A percentile compares a stretch with the other conserved stretches of the same genome.
Conservation (phyloP, 306 rosid genomes). For the Rubus parviflorus region DNA sequence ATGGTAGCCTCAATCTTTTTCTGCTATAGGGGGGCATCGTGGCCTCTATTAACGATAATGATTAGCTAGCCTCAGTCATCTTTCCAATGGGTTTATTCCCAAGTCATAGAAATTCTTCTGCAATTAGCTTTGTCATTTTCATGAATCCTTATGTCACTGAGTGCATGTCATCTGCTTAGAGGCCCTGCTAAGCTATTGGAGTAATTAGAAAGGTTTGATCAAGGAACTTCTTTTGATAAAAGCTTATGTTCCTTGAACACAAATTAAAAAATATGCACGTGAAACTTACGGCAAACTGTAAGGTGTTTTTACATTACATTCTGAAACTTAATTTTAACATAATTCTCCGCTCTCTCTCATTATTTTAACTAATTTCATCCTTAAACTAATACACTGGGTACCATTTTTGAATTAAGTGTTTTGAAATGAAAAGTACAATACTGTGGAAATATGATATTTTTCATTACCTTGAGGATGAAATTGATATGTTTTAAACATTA, state of each 20-base stretch:
- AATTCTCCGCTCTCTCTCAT: too few relatives aligned
- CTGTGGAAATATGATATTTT: too few relatives aligned
- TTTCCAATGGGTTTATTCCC: slow-evolving; percentile 12
- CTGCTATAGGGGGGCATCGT: slow-evolving; percentile 31
- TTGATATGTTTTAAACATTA: not conserved
- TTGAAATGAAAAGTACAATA: too few relatives aligned
- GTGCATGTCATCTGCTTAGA: slow-evolving; percentile 8
- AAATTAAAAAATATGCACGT: not conserved
- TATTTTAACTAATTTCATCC: too few relatives aligned
- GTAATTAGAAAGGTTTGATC: slow-evolving; percentile 9
- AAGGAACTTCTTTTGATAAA: slow-evolving; percentile 21
- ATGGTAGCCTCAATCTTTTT: slow-evolving; percentile 30
- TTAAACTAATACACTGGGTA: too few relatives aligned
- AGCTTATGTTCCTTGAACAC: slow-evolving; percentile 7
- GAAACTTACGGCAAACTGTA: too few relatives aligned
- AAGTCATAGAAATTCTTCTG: slow-evolving; percentile 1
- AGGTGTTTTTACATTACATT: not conserved
- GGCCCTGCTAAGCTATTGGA: slow-evolving; percentile 15
- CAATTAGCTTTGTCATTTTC: slow-evolving; percentile 11
- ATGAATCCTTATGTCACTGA: slow-evolving; percentile 19
- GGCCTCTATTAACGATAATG: slow-evolving; percentile 37
- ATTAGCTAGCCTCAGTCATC: slow-evolving; percentile 15
- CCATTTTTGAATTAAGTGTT: too few relatives aligned
- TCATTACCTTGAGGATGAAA: not conserved
- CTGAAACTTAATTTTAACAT: too few relatives aligned